These are phyloP conservation scores for Pachysandra terminalis DNA, from an alignment of 164 flowering plant species.

Conservation along the genomic window DNA sequence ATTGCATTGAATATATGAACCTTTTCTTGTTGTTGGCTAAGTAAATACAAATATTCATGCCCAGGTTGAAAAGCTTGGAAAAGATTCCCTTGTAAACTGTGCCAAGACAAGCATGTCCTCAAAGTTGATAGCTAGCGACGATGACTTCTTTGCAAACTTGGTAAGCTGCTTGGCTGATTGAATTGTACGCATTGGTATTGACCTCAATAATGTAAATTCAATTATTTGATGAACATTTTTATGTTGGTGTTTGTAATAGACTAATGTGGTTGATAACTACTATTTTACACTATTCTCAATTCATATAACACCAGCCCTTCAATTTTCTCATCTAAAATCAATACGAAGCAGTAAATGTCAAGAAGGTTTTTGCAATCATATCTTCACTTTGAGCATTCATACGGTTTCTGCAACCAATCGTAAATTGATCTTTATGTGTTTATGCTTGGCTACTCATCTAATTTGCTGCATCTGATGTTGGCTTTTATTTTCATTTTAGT, in stretches of 20 bases:
- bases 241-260: no score
- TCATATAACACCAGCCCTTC: background rate
- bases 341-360: background rate
- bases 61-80: constrained; percentile 96
- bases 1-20: background rate
- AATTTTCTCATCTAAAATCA: no score
- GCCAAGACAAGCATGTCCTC: constrained; percentile 99
- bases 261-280: background rate
- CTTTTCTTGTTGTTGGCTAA: background rate
- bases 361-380: background rate
- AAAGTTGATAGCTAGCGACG: constrained; percentile 74
- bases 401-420: background rate
- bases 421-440: no score
- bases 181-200: background rate
- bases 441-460: no score
- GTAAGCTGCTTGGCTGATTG: constrained; percentile 35
- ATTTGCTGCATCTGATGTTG: no score
- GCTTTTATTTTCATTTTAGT: no score
- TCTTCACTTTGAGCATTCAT: background rate
- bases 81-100: constrained; percentile 85
- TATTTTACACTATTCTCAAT: background rate
- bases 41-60: constrained; percentile 2
- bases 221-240: background rate
- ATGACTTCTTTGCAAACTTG: constrained; percentile 94
- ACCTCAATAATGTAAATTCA: background rate